A percentile compares a stretch with the other conserved stretches of the same genome.
Conservation (phyloP, 2,329 filamentous ascomycete genomes). For the Aquanectria penicillioides region DNA sequence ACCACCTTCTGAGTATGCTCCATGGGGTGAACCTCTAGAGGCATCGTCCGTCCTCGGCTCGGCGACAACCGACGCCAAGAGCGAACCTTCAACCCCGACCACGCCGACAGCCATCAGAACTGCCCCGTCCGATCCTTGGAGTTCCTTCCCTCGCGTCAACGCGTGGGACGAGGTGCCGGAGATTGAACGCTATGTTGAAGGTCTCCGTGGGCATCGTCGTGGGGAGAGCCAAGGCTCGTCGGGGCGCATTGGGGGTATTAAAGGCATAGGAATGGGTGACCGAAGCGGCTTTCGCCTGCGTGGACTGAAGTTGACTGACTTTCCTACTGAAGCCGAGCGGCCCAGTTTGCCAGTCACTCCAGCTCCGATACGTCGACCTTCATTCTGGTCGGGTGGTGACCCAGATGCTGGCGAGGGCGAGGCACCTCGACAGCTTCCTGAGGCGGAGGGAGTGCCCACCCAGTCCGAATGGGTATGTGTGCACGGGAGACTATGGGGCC, state of each 20-base stretch:
- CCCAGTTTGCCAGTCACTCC: slow-evolving; percentile 93
- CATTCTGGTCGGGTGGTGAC: slow-evolving; percentile 69
- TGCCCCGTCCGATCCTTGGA: slow-evolving; percentile 71
- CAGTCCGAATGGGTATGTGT: slow-evolving; percentile 96
- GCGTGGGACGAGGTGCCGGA: slow-evolving; percentile 93
- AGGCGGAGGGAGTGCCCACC: slow-evolving; percentile 83
- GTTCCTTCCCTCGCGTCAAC: slow-evolving; percentile 79
- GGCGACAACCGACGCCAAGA: slow-evolving; percentile 40
- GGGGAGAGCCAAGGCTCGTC: slow-evolving; percentile 45
- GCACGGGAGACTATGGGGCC: slow-evolving; percentile 61
- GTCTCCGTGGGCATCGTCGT: slow-evolving; percentile 70
- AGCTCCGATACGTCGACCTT: slow-evolving; percentile 76
- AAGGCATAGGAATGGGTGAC: slow-evolving; percentile 25
- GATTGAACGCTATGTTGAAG: slow-evolving; percentile 87
- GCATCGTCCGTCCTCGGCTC: slow-evolving; percentile 50
- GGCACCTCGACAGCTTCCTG: slow-evolving; percentile 70
- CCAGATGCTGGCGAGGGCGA: slow-evolving; percentile 57
- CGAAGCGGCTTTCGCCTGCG: slow-evolving; percentile 20
- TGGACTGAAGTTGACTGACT: slow-evolving; percentile 82
- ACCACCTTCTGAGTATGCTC: slow-evolving; percentile 38
- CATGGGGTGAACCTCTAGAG: slow-evolving; percentile 33
- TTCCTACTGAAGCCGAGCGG: slow-evolving; percentile 82
- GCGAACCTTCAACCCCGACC: slow-evolving; percentile 57
- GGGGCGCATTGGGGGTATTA: slow-evolving; percentile 24
- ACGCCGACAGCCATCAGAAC: slow-evolving; percentile 57